Conservation (phyloP, 768 basidiomycete species). For the Tulasnella sp. region DNA sequence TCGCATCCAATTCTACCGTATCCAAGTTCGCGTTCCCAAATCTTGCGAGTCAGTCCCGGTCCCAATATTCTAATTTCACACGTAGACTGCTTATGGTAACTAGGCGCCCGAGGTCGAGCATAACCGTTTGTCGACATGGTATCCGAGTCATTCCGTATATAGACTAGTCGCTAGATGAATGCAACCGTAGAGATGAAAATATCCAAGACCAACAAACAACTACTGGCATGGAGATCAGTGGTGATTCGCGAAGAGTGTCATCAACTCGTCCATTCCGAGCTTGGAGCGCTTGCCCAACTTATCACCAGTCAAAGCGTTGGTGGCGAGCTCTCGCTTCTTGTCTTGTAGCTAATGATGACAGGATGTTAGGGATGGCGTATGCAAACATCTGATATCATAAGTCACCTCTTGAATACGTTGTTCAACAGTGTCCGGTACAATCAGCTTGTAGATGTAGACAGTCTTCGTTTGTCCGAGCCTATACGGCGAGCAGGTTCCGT, state of each 20-base stretch:
- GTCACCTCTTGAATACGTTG: conserved; percentile 65
- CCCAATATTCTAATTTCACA: too few species aligned
- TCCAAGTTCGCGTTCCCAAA: too few species aligned
- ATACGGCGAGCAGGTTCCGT: background rate
- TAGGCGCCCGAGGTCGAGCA: too few species aligned
- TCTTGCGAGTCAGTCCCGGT: too few species aligned
- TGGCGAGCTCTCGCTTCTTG: conserved; percentile 74
- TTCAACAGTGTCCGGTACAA: conserved; percentile 76
- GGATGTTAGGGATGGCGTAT: background rate
- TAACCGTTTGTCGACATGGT: too few species aligned
- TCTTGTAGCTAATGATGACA: conserved; percentile 57
- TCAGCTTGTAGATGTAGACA: conserved; percentile 83
- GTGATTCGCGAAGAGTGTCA: conserved; percentile 65
- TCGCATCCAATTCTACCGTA: background rate
- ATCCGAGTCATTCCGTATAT: too few species aligned
- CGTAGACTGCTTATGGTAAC: too few species aligned
- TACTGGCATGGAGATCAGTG: too few species aligned
- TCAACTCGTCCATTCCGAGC: conserved; percentile 73
- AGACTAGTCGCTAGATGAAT: too few species aligned
- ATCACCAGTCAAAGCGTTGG: conserved; percentile 77
- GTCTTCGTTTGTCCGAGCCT: conserved; percentile 70
- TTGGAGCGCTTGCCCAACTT: conserved; percentile 68
- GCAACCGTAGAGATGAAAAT: too few species aligned
- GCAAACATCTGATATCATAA: background rate
- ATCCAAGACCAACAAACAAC: too few species aligned